phyloP scores from a whole-genome alignment of 2,329 filamentous ascomycete genomes.

The Neocatenulostroma microsporum region DNA sequence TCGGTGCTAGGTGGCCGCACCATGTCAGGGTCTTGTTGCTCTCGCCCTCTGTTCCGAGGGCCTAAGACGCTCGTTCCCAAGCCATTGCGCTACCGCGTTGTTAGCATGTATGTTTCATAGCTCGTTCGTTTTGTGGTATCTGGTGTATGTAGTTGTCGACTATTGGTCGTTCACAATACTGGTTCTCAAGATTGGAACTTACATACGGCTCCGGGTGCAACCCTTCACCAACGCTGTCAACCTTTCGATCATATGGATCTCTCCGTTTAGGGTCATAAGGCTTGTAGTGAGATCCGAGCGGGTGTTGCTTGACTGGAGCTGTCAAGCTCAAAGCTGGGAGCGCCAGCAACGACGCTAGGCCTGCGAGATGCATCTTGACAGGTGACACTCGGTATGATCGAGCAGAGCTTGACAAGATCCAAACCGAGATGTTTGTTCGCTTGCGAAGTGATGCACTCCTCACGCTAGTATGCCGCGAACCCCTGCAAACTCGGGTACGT shows the following conservation, averaged over 20 bases:
- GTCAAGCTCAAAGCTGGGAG: slow-evolving; percentile 14
- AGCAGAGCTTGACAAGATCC: neutral
- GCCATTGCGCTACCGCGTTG: slow-evolving; percentile 19
- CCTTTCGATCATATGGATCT: slow-evolving; percentile 55
- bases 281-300: slow-evolving; percentile 16
- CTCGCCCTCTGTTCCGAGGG: slow-evolving; percentile 60
- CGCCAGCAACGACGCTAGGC: slow-evolving; percentile 5
- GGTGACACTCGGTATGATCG: neutral
- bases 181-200: neutral
- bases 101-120: too few species aligned
- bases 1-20: slow-evolving; percentile 67
- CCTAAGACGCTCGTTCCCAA: slow-evolving; percentile 59
- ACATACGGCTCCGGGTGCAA: slow-evolving; percentile 56
- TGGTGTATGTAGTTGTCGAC: neutral
- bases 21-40: slow-evolving; percentile 63
- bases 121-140: too few species aligned
- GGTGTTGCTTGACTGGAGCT: slow-evolving; percentile 16
- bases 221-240: slow-evolving; percentile 53
- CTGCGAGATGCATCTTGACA: slow-evolving; percentile 3
- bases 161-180: neutral
- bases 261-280: slow-evolving; percentile 55
- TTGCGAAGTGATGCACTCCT: neutral
- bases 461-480: slow-evolving; percentile 2
- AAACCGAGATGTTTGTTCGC: neutral
- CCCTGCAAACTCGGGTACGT: neutral